A percentile compares a stretch with the other conserved stretches of the same genome.
Conservation (phyloP, 2,329 filamentous ascomycete genomes). For the Diaporthe sp. region DNA sequence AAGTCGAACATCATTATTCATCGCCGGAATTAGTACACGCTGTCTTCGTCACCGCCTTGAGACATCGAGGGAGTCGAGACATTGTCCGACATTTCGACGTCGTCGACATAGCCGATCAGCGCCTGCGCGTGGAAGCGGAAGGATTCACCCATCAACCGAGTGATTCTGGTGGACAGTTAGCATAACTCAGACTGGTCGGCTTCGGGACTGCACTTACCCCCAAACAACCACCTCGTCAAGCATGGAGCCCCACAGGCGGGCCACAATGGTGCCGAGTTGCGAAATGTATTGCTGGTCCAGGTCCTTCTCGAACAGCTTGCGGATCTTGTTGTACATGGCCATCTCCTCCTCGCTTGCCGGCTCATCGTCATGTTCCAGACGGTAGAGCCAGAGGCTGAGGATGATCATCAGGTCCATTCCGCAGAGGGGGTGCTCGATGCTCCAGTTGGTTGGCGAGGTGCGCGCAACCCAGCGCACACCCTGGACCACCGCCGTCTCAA, state of each 20-base stretch:
- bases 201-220: conserved; percentile 80
- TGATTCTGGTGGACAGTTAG: conserved; percentile 76
- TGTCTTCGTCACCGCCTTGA: conserved; percentile 79
- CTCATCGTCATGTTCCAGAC: conserved; percentile 98
- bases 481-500: conserved; percentile 94
- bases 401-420: conserved; percentile 98
- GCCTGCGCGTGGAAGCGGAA: conserved; percentile 98
- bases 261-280: conserved; percentile 95
- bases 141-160: conserved; percentile 96
- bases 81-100: conserved; percentile 78
- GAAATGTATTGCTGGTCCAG: conserved; percentile 84
- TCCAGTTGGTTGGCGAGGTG: conserved; percentile 98
- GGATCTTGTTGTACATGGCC: conserved; percentile 93
- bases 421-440: conserved; percentile 96
- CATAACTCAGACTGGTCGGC: conserved; percentile 20
- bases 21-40: conserved; percentile 71
- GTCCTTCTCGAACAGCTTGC: conserved; percentile 91
- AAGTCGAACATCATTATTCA: conserved; percentile 67
- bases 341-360: conserved; percentile 86
- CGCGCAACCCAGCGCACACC: conserved; percentile 98
- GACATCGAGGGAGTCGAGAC: conserved; percentile 81
- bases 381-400: conserved; percentile 97
- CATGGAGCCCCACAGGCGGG: conserved; percentile 96
- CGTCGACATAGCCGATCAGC: conserved; percentile 93
- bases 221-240: conserved; percentile 98